Conservation (phyloP, 805 yeast genomes). For the Metschnikowia reukaufii region DNA sequence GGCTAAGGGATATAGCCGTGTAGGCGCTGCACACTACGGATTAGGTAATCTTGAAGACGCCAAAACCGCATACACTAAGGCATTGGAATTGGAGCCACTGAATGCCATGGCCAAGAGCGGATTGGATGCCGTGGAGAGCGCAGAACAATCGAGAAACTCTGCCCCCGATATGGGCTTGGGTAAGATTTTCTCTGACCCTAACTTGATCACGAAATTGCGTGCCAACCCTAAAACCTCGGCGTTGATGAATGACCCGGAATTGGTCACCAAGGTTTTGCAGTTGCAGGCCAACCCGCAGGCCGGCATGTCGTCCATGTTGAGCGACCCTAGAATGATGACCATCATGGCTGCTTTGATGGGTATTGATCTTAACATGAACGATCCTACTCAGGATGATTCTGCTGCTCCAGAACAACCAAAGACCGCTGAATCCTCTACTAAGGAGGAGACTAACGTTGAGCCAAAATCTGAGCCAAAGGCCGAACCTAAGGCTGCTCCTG, state of each 20-base stretch:
- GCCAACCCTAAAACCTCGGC: slow-evolving; percentile 86
- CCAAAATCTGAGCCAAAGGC: slow-evolving; percentile 14
- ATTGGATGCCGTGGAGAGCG: slow-evolving; percentile 63
- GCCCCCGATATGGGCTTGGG: slow-evolving; percentile 77
- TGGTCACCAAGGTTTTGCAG: slow-evolving; percentile 66
- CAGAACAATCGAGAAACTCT: slow-evolving; percentile 50
- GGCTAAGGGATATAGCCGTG: slow-evolving; percentile 95
- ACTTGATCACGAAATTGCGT: slow-evolving; percentile 69
- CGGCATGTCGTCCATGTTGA: slow-evolving; percentile 64
- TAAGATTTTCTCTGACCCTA: slow-evolving; percentile 77
- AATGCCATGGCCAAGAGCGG: slow-evolving; percentile 91
- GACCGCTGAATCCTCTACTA: slow-evolving; percentile 18
- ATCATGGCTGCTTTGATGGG: slow-evolving; percentile 86
- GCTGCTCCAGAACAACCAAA: slow-evolving; percentile 20
- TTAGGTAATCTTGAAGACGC: slow-evolving; percentile 78
- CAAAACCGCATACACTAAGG: slow-evolving; percentile 66
- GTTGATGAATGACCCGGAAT: slow-evolving; percentile 80
- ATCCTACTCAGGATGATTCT: slow-evolving; percentile 17
- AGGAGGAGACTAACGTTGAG: slow-evolving; percentile 3
- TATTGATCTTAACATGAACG: slow-evolving; percentile 56
- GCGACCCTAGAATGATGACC: slow-evolving; percentile 86
- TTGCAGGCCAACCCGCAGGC: slow-evolving; percentile 74
- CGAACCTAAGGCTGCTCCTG: slow-evolving; percentile 14
- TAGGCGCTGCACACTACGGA: slow-evolving; percentile 93
- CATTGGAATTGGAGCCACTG: slow-evolving; percentile 73